These are phyloP conservation scores for Sarcomyxa edulis DNA, from an alignment of 768 basidiomycete species.

Conservation along the genomic window DNA sequence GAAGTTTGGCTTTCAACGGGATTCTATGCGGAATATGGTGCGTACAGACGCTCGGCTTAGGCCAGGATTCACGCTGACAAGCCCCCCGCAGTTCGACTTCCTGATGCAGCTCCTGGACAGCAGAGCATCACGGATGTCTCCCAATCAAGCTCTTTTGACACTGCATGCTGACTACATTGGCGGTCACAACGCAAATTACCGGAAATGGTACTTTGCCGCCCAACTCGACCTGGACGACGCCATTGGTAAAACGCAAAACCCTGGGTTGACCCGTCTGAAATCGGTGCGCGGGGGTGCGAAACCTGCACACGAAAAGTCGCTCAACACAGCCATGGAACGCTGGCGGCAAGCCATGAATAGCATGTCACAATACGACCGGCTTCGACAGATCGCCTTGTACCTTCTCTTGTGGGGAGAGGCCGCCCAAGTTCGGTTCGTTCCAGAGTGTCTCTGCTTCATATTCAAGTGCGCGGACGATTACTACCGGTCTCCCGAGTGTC, in stretches of 20 bases:
- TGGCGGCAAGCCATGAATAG: constrained; percentile 98
- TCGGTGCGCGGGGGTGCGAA: constrained; percentile 53
- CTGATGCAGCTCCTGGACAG: constrained; percentile 97
- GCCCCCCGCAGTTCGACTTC: constrained; percentile 76
- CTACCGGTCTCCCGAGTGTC: constrained; percentile 98
- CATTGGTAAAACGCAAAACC: constrained; percentile 87
- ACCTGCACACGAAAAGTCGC: constrained; percentile 52
- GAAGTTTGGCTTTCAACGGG: constrained; percentile 97
- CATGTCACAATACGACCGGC: constrained; percentile 97
- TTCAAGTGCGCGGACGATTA: constrained; percentile 99
- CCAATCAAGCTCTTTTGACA: constrained; percentile 90
- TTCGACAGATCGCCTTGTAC: constrained; percentile 93
- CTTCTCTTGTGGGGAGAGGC: constrained; percentile 98
- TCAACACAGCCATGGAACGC: constrained; percentile 81
- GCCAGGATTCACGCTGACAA: constrained; percentile 10
- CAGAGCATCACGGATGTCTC: constrained; percentile 94
- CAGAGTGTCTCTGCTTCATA: constrained; percentile 97
- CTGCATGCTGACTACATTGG: constrained; percentile 99
- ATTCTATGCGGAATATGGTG: constrained; percentile 95
- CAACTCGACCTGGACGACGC: constrained; percentile 98
- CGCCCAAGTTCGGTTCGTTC: constrained; percentile 93
- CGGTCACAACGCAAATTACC: constrained; percentile 96
- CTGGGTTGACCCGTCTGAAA: constrained; percentile 79
- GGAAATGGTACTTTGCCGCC: constrained; percentile 99
- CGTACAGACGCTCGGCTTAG: constrained; percentile 8